Conservation (phyloP, 23 red algal species). For the Agarophyton chilense region DNA sequence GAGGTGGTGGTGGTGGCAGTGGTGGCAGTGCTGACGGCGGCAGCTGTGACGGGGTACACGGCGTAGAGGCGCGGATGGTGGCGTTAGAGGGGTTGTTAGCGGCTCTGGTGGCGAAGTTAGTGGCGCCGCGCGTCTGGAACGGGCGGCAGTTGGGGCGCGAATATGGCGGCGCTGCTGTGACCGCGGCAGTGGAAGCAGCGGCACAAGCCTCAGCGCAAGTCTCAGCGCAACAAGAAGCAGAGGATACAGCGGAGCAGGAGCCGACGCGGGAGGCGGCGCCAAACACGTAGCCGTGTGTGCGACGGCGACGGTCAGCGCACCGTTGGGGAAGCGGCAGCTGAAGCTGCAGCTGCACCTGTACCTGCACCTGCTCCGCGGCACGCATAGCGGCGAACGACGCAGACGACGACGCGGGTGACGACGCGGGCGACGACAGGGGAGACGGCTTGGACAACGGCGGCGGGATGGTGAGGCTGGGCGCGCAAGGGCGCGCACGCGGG, state of each 20-base stretch:
- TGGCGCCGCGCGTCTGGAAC: too few relatives aligned
- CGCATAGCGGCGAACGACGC: not conserved
- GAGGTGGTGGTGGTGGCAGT: not conserved
- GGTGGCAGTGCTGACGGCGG: not conserved
- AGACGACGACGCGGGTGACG: not conserved
- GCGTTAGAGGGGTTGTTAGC: not conserved
- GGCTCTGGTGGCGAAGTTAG: not conserved
- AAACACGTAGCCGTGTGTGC: conserved; percentile 43
- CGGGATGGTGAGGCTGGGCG: conserved; percentile 1
- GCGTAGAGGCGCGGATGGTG: not conserved
- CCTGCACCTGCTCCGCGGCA: conserved; percentile 17
- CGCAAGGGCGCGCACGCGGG: too few relatives aligned
- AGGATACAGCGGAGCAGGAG: not conserved
- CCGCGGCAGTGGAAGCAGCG: not conserved
- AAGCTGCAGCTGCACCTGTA: conserved; percentile 16
- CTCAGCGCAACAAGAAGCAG: too few relatives aligned
- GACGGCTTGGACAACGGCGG: not conserved
- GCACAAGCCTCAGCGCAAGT: too few relatives aligned
- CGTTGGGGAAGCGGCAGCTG: not conserved
- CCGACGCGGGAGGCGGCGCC: not conserved
- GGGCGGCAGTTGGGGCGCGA: too few relatives aligned
- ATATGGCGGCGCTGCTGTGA: too few relatives aligned
- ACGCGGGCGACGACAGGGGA: not conserved
- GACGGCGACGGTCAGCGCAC: not conserved
- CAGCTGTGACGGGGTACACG: too few relatives aligned